phyloP scores from a whole-genome alignment of 2,329 filamentous ascomycete genomes.

The Colletotrichum sojae region DNA sequence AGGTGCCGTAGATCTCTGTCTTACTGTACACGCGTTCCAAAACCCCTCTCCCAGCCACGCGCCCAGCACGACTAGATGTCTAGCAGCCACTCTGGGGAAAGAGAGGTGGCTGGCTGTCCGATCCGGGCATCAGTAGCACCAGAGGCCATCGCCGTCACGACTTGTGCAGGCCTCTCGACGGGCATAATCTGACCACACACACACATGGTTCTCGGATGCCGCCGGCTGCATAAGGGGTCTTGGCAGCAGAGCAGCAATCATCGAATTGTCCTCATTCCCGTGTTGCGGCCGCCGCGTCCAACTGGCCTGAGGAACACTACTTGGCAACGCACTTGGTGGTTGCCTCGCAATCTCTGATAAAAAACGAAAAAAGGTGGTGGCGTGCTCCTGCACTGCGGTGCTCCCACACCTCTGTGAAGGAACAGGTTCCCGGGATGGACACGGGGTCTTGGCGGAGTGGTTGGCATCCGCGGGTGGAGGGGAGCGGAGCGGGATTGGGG shows the following conservation, averaged over 20 bases:
- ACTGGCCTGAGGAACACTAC: background rate
- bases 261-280: background rate
- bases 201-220: too few species aligned
- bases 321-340: background rate
- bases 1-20: too few species aligned
- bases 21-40: background rate
- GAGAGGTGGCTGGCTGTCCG: slow-evolving; percentile 19
- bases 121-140: slow-evolving; percentile 24
- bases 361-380: background rate
- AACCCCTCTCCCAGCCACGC: background rate
- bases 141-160: too few species aligned
- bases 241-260: slow-evolving; percentile 1
- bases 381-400: slow-evolving; percentile 12
- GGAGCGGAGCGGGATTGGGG: slow-evolving; percentile 36
- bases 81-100: background rate
- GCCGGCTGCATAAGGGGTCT: background rate
- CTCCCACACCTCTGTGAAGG: slow-evolving; percentile 13
- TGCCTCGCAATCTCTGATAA: slow-evolving; percentile 9
- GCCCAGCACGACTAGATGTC: too few species aligned
- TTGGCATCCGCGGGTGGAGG: slow-evolving; percentile 20
- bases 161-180: too few species aligned
- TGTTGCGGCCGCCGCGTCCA: background rate
- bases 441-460: slow-evolving; percentile 34
- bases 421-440: slow-evolving; percentile 19
- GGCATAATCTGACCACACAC: too few species aligned